Evolutionary conservation across 371 early-diverging fungal genomes (phyloP), one percentile per base, ranked within the genome.

Genomic region (Thermomucor indicae-seudaticae): DNA sequence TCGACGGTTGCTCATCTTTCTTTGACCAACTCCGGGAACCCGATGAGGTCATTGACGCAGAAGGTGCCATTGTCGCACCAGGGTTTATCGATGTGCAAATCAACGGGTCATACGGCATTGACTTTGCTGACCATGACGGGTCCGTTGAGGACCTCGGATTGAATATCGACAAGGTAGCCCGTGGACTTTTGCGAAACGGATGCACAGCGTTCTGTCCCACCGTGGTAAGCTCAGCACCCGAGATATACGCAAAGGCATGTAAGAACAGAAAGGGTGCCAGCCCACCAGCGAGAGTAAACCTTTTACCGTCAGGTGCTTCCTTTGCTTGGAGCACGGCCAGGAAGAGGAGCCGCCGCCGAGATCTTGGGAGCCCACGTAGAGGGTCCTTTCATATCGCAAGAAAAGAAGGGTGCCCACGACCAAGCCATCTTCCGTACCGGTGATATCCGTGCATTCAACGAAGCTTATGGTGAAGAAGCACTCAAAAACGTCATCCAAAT

Each of bases 191-290:
- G 48, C 75, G 82, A 53, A 83, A 81, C 49, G 93, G 93, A 6
- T 87, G 88, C 44, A 91, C 91, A 5, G 74, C 89, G 31, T 92
- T 86, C 62, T 88, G 89, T 57, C 93, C 93, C 11, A 92, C 93
- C 10, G 72, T 91, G 11, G 89, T 92, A 42, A 88, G 88, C 43
- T 92, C 93, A 14, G 55, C 62, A 0, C 71, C 86, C 2, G 80
- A 82, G 24, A 80, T 90, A 5, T 92, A 92, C 70, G 67, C 71
- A 53, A 81, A 83, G 67, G 90, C 88, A 68, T n/a, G n/a, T n/a
- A n/a, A n/a, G n/a, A 63, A 23, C 42, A 35, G 28, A 12, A 6
- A 25, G 7, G 6, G n/a, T n/a, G 19, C 23, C 8, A 7, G 29
- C 16, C 7, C 24, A 29, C 8, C 16, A 31, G 42, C 32, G 29